A percentile compares a stretch with the other conserved stretches of the same genome.
Conservation (phyloP, 108 stramenopile genomes). For the Ochromonas danica region DNA sequence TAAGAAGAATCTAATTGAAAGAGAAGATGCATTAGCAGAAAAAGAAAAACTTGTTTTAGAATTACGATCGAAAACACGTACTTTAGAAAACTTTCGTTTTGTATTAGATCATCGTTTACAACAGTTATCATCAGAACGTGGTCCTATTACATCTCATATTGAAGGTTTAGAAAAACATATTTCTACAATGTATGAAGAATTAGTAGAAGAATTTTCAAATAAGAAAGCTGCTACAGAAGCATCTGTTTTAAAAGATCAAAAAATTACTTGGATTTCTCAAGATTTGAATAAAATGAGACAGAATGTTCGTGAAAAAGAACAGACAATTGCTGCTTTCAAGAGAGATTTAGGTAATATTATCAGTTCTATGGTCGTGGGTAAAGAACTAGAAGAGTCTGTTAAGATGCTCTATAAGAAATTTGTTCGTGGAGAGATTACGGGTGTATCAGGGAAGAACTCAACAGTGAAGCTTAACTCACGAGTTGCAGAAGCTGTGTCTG, state of each 20-base stretch:
- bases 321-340: constrained; percentile 42
- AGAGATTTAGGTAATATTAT: constrained; percentile 51
- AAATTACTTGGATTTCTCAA: constrained; percentile 45
- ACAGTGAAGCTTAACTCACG: too few relatives aligned
- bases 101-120: constrained; percentile 63
- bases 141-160: constrained; percentile 58
- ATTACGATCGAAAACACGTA: constrained; percentile 52
- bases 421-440: constrained; percentile 44
- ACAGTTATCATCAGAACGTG: constrained; percentile 59
- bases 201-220: constrained; percentile 55
- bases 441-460: not conserved
- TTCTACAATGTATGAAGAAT: constrained; percentile 59
- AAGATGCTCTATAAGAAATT: constrained; percentile 44
- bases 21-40: constrained; percentile 37
- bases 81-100: constrained; percentile 63
- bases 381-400: constrained; percentile 54
- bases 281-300: constrained; percentile 47
- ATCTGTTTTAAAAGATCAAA: constrained; percentile 53
- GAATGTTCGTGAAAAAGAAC: constrained; percentile 49
- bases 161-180: constrained; percentile 60
- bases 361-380: constrained; percentile 33
- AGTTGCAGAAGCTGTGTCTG: too few relatives aligned
- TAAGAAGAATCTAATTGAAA: constrained; percentile 41
- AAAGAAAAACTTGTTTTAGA: constrained; percentile 56
- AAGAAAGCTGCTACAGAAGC: constrained; percentile 52